Base-by-base conservation (phyloP, 2,329 filamentous ascomycete species). In the Trichoderma koningii region DNA sequence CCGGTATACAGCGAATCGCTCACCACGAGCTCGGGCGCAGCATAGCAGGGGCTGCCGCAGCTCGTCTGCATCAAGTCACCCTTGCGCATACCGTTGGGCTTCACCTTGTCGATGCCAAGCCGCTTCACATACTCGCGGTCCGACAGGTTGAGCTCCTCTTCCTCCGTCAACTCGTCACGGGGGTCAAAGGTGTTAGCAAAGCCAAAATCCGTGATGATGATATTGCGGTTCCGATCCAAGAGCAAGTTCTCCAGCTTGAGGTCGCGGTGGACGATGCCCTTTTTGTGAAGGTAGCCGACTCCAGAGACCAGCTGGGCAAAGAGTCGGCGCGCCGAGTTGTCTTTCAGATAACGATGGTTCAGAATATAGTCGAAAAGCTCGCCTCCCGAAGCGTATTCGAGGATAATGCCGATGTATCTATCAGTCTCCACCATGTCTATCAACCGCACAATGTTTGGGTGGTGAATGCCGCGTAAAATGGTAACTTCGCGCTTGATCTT, bases 401-500 rank as follows among this genome's bases (percentile, higher is more conserved):
- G 86, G 71, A 99, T 96, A 73, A 99, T 98, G 69, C 95, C 95
- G 77, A 98, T 99, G 72, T 98, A 93, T 69, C 92, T 87, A 73
- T 98, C 93, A 0, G 95, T 98, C 78, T 98, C 94, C 34, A 97
- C 93, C 91, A 99, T 98, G 79, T 99, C 96, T 78, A 98, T 94
- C 59, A 99, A 82, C 67, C 91, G 89, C 61, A 99, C 95, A 75
- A 99, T 99, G 76, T 99, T 99, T 21, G 94, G 93, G 77, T 99
- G 95, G 47, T 93, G 91, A 51, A 96, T 88, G 71, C 89, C 92
- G 66, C 87, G 86, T 56, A 99, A 82, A 72, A 99, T 99, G 50
- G 91, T 87, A 67, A 99, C 97, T 78, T 99, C 95, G 68, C 95
- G 92, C 79, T 97, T 93, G 72, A 99, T 99, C 80, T 99, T 99